These are phyloP conservation scores for Athelia psychrophila DNA, from an alignment of 1,284 basidiomycete genomes.

Conservation along the genomic window DNA sequence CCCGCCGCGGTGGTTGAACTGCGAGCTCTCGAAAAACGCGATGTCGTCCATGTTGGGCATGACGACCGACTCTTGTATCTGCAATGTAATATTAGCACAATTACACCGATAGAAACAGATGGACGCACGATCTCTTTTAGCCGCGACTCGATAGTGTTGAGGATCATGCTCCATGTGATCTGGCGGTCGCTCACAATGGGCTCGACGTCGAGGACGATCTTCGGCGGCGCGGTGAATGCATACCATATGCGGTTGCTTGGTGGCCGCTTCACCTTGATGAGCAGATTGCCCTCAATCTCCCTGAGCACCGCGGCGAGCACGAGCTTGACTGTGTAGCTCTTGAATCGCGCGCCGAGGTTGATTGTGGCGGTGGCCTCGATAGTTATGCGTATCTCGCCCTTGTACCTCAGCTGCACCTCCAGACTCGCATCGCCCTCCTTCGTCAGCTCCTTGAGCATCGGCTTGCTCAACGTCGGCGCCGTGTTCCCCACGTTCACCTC, in stretches of 20 bases:
- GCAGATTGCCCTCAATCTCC: slow-evolving; percentile 87
- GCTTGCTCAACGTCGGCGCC: slow-evolving; percentile 85
- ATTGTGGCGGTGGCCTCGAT: slow-evolving; percentile 88
- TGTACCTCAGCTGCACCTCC: slow-evolving; percentile 82
- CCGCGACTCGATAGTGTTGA: slow-evolving; percentile 86
- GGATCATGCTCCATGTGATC: slow-evolving; percentile 91
- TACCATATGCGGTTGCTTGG: slow-evolving; percentile 98
- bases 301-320: slow-evolving; percentile 86
- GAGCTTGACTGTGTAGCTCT: slow-evolving; percentile 86
- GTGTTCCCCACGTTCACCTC: slow-evolving; percentile 88
- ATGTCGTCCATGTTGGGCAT: slow-evolving; percentile 98
- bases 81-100: slow-evolving; percentile 9
- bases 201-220: slow-evolving; percentile 87
- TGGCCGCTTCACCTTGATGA: slow-evolving; percentile 91
- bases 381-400: slow-evolving; percentile 86
- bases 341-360: slow-evolving; percentile 79
- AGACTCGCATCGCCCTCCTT: slow-evolving; percentile 89
- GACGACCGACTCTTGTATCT: slow-evolving; percentile 93
- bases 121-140: slow-evolving; percentile 83
- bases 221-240: slow-evolving; percentile 91
- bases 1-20: slow-evolving; percentile 75
- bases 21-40: slow-evolving; percentile 85
- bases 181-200: slow-evolving; percentile 92
- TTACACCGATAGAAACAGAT: background rate
- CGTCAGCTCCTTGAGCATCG: slow-evolving; percentile 96